Evolutionary conservation across 352 stramenopile genomes (phyloP), one percentile per base, ranked within the genome.

Genomic region (Lagenidium sp.): DNA sequence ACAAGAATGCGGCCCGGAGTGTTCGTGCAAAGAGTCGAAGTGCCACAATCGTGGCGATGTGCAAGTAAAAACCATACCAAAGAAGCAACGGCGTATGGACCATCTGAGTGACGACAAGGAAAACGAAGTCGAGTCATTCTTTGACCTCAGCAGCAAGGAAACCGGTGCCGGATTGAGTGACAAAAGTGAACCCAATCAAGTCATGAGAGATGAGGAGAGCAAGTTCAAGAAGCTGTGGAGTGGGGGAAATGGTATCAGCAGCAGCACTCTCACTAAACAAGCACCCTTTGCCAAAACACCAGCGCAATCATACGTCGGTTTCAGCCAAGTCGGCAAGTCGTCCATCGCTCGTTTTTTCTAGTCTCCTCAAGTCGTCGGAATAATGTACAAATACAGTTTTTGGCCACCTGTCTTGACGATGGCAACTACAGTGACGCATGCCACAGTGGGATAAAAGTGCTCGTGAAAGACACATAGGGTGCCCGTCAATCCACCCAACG

Each of bases 1-100:
- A 31, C 54, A 57, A 22, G 34, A 42, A 4, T 88, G 76, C 39
- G 57, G 66, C 12, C 41, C 35, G 16, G 50, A 66, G 20, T 91
- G 76, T 43, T 71, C 46, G 21, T 89, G 76, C 58, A 73, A 74
- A 25, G 59, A 53, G 24, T 36, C 41, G 1, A 82, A 79, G 44
- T 88, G 78, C 48, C 64, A 50, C 34, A 90, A 90, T 41, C 67
- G 56, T 36, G 53, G 51, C 31, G 51, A 62, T 13, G 41, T 20
- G 6, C 24, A 39, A 13, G 41, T 61, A 4, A 53, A 41, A 24
- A 4, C 36, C 6, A 13, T 19, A 12, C 20, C 19, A 3, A 67
- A 55, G 26, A 59, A 55, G 30, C 8, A 32, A 32, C 51, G 31
- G 6, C 28, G 38, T 8, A 62, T 43, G 13, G 41, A 61, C 38